These are phyloP conservation scores for Coniochaeta pulveracea DNA, from an alignment of 2,329 filamentous ascomycete genomes.

Conservation along the genomic window DNA sequence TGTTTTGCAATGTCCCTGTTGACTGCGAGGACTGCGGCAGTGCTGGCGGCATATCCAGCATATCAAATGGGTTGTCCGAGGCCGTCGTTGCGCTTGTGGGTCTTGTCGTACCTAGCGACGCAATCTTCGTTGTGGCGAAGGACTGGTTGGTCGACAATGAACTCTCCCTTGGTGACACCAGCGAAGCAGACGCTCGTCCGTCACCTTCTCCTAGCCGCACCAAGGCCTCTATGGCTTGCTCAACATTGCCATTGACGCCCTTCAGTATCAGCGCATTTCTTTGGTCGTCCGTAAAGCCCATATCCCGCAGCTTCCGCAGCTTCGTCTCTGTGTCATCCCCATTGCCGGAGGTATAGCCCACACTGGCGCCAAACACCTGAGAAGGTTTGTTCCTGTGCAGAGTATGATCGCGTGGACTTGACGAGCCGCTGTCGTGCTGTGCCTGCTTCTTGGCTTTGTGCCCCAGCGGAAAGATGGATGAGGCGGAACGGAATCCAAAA, in stretches of 20 bases:
- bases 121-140: conserved; percentile 29
- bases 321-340: conserved; percentile 61
- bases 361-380: conserved; percentile 56
- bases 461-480: conserved; percentile 56
- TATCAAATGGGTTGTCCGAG: conserved; percentile 60
- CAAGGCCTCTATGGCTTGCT: conserved; percentile 75
- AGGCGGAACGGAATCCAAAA: conserved; percentile 45
- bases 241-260: conserved; percentile 72
- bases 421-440: conserved; percentile 17
- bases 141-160: neutral
- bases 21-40: conserved; percentile 54
- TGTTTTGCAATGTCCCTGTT: conserved; percentile 48
- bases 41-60: conserved; percentile 45
- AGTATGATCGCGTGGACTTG: conserved; percentile 22
- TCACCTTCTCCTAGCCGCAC: conserved; percentile 67
- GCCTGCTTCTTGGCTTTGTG: conserved; percentile 48
- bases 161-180: conserved; percentile 35
- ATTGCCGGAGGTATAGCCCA: conserved; percentile 35
- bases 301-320: conserved; percentile 65
- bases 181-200: conserved; percentile 10
- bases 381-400: conserved; percentile 51
- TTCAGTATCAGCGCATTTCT: conserved; percentile 74
- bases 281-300: conserved; percentile 82
- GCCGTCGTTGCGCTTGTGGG: conserved; percentile 14
- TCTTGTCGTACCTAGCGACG: conserved; percentile 19